Conservation (phyloP, 148 eudicot genomes). For the Vaccinium corymbosum region DNA sequence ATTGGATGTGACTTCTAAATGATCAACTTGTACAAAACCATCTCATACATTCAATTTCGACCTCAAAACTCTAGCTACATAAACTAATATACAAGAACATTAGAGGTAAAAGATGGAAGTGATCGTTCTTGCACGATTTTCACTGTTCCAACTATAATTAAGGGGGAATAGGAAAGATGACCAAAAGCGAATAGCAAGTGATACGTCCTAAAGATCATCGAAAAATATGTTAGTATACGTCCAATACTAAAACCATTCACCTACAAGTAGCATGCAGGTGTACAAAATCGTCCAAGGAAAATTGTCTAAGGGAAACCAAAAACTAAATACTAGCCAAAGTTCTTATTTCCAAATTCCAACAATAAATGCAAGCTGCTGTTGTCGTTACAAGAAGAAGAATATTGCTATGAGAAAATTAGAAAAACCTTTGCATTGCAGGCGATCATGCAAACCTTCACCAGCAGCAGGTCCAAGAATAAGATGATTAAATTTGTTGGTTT, state of each 20-base stretch:
- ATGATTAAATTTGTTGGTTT: constrained; percentile 52
- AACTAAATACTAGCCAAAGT: not conserved
- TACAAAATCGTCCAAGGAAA: not conserved
- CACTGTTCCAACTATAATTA: not conserved
- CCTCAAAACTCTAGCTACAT: not conserved
- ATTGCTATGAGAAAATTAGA: not conserved
- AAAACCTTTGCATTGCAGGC: constrained; percentile 83
- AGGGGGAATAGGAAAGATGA: not conserved
- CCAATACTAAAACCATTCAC: not conserved
- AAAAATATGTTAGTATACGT: not conserved
- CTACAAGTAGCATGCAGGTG: not conserved
- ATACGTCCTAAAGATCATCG: not conserved
- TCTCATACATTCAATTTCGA: not conserved
- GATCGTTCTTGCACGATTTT: not conserved
- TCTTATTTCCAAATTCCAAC: not conserved
- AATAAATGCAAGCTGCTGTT: not conserved
- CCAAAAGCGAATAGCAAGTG: constrained; percentile 1
- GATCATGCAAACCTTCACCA: constrained; percentile 74
- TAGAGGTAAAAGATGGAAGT: not conserved
- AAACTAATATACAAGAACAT: not conserved
- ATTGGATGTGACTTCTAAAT: not conserved
- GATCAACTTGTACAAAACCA: not conserved
- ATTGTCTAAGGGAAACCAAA: not conserved
- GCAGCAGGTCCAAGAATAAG: constrained; percentile 81
- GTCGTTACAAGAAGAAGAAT: not conserved